phyloP scores from a whole-genome alignment of 352 stramenopile species.

The Salisapilia sapeloensis region DNA sequence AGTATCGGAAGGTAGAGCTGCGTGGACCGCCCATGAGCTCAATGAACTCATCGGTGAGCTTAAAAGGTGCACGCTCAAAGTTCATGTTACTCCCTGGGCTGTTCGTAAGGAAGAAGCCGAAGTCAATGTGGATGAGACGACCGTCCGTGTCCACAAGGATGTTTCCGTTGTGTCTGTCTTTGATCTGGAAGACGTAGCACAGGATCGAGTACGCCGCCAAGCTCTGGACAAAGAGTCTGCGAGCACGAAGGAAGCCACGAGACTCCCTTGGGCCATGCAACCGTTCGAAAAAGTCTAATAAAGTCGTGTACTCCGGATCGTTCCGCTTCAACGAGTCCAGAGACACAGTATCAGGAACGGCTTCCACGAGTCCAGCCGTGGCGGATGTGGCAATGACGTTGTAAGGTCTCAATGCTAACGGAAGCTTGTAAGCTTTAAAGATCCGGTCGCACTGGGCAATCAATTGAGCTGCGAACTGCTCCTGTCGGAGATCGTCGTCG shows the following conservation, averaged over 20 bases:
- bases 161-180: conserved; percentile 99
- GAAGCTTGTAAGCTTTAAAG: conserved; percentile 88
- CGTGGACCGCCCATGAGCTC: conserved; percentile 89
- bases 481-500: conserved; percentile 96
- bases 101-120: conserved; percentile 96
- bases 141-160: conserved; percentile 95
- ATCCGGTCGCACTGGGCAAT: conserved; percentile 92
- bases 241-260: conserved; percentile 50
- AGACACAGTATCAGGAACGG: conserved; percentile 91
- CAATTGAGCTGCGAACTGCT: conserved; percentile 95
- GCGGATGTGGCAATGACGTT: conserved; percentile 91
- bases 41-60: conserved; percentile 93
- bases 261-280: conserved; percentile 81
- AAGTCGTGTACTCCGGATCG: conserved; percentile 56
- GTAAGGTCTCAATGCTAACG: conserved; percentile 90
- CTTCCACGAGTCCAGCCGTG: conserved; percentile 92
- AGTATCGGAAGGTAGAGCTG: conserved; percentile 87
- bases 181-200: conserved; percentile 96
- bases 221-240: conserved; percentile 81
- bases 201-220: conserved; percentile 96
- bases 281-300: conserved; percentile 87
- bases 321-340: conserved; percentile 94
- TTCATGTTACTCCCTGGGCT: conserved; percentile 88
- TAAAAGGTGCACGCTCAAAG: conserved; percentile 96
- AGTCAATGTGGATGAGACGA: conserved; percentile 99